phyloP scores from a whole-genome alignment of 2,329 filamentous ascomycete genomes.

The Aphanocladium album region DNA sequence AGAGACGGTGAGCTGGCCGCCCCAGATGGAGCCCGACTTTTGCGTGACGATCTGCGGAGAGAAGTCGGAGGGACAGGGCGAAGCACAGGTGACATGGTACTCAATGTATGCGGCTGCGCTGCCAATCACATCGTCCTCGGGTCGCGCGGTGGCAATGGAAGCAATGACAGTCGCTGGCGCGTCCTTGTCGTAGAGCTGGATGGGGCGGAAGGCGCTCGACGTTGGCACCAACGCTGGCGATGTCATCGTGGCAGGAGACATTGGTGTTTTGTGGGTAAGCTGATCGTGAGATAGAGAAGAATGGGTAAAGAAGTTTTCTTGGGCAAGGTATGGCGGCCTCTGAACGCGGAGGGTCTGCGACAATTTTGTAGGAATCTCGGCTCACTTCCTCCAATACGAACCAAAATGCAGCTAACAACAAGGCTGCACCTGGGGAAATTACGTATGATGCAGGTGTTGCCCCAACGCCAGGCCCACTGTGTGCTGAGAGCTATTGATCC shows the following conservation, averaged over 20 bases:
- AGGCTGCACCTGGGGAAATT: not conserved
- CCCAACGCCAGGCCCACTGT: too few species aligned
- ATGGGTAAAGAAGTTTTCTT: not conserved
- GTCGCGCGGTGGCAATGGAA: not conserved
- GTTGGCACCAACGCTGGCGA: not conserved
- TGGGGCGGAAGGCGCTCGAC: not conserved
- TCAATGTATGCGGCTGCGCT: not conserved
- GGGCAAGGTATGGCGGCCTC: too few species aligned
- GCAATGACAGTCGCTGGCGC: not conserved
- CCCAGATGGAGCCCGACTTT: not conserved
- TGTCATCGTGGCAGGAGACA: not conserved
- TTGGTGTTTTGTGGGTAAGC: not conserved
- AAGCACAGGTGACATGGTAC: not conserved
- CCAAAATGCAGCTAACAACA: not conserved
- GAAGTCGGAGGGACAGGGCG: not conserved
- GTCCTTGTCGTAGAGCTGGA: not conserved
- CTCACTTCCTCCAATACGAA: too few species aligned
- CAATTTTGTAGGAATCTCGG: too few species aligned
- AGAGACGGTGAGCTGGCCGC: not conserved
- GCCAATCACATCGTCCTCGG: not conserved
- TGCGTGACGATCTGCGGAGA: not conserved
- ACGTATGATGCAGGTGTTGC: not conserved
- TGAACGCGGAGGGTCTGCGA: too few species aligned
- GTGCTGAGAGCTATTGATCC: too few species aligned
- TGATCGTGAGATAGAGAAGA: not conserved